Evolutionary conservation across 768 basidiomycete genomes (phyloP).

Genomic region (Boletus fagicola): DNA sequence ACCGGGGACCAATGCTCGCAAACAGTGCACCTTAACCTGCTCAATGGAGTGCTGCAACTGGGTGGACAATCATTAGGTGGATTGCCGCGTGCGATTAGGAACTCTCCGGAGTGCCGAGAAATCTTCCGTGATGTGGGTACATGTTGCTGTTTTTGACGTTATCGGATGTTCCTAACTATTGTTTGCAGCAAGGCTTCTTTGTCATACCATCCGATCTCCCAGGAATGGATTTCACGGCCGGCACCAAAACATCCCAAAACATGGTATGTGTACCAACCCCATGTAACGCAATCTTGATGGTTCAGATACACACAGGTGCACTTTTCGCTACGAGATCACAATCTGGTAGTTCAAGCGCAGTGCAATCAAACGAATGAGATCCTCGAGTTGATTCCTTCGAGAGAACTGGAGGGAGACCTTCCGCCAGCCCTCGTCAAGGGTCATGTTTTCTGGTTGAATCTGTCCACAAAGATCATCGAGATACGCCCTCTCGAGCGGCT

Average conservation of each 20-base stretch:
- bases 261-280: neutral
- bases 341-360: conserved; percentile 12
- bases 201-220: neutral
- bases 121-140: neutral
- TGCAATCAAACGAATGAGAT: neutral
- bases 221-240: neutral
- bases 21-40: neutral
- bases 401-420: no score
- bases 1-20: neutral
- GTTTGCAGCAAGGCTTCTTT: neutral
- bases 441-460: no score
- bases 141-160: neutral
- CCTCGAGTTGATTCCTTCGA: conserved; percentile 21
- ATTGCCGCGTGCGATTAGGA: conserved; percentile 5
- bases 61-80: conserved; percentile 14
- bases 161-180: neutral
- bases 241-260: rapidly evolving
- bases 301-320: conserved; percentile 10
- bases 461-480: no score
- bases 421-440: no score
- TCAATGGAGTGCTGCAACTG: conserved; percentile 13
- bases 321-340: conserved; percentile 6
- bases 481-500: no score
- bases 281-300: neutral
- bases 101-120: neutral